A percentile compares a stretch with the other conserved stretches of the same genome.
These are phyloP conservation scores for Penicillium dipodomyicola DNA, from an alignment of 495 filamentous ascomycete species.

Conservation along the genomic window DNA sequence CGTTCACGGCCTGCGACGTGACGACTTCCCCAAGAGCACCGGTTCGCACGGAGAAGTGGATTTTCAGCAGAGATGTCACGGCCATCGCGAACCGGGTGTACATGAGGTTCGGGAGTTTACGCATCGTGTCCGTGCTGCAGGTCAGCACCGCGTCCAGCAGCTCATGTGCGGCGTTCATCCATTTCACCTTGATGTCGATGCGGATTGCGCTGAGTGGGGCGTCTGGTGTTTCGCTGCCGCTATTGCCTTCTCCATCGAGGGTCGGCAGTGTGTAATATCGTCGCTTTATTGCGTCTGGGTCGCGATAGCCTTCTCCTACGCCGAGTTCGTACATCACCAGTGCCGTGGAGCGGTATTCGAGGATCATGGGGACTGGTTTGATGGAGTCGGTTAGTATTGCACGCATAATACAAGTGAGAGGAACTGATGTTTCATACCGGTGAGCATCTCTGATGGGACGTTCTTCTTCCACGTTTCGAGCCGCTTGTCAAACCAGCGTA, in stretches of 20 bases:
- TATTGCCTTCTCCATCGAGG: constrained; percentile 26
- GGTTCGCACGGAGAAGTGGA: constrained; percentile 48
- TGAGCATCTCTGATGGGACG: constrained; percentile 37
- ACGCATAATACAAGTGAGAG: neutral
- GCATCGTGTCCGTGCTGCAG: constrained; percentile 40
- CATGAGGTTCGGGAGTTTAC: constrained; percentile 44
- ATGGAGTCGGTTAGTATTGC: constrained; percentile 33
- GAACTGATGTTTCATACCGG: constrained; percentile 28
- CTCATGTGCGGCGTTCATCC: constrained; percentile 49
- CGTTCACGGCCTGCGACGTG: constrained; percentile 40
- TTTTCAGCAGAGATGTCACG: constrained; percentile 48
- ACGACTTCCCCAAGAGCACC: constrained; percentile 46
- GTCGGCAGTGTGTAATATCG: constrained; percentile 42
- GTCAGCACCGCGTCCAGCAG: constrained; percentile 46
- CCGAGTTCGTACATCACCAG: constrained; percentile 52
- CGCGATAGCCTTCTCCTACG: constrained; percentile 50
- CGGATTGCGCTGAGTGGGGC: constrained; percentile 41
- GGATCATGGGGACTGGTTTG: constrained; percentile 41
- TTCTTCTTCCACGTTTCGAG: constrained; percentile 46
- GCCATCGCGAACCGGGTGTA: constrained; percentile 46
- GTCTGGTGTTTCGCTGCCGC: constrained; percentile 21
- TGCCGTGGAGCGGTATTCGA: constrained; percentile 47
- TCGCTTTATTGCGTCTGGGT: constrained; percentile 43
- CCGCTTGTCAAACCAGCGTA: constrained; percentile 49
- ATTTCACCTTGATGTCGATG: constrained; percentile 49